Base-by-base conservation (phyloP, 352 stramenopile species). In the Pythium periplocum region DNA sequence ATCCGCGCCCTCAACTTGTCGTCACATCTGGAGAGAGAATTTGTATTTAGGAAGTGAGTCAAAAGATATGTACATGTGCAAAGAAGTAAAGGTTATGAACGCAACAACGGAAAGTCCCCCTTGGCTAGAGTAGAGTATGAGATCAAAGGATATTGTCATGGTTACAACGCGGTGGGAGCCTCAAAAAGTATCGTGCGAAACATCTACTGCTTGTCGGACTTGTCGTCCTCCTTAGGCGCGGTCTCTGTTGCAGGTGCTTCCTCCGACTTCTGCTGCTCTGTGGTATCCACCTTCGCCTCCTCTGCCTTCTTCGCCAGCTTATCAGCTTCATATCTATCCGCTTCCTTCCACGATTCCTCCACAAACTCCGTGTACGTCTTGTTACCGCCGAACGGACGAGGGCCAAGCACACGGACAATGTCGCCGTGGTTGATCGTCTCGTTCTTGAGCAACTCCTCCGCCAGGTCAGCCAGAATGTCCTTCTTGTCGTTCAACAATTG, bases 391-490 rank as follows among this genome's bases (percentile, higher is more conserved):
- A 98, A 99, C 39, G 96, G 96, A 55, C 97, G 87, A 9, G 83
- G 75, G 9, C 97, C 97, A 62, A 99, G 89, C 45, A 98, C 74
- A 43, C 96, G 83, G 45, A 98, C 81, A 48, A 99, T 97, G 75
- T 99, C 96, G 62, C 97, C 92, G 75, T 99, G 96, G 59, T 97
- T 98, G 63, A 99, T 98, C n/a, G 96, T 99, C 83, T 99, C 96
- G 64, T 98, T 98, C 64, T 98, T 89, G 31, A 99, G 81, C 45
- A 99, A 73, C 50, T 98, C 75, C 54, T 98, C 86, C 0, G 96
- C 96, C 39, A 99, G 75, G 39, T 94, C 75, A 61, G 96, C 75
- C 17, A 99, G 76, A 57, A 97, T 74, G 26, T 70, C 65, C 57
- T 98, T 96, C 67, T 98, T 98, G 9, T 98, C 86, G n/a, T 65